These are phyloP conservation scores for Butyriboletus loyo DNA, from an alignment of 768 basidiomycete genomes.

Conservation along the genomic window DNA sequence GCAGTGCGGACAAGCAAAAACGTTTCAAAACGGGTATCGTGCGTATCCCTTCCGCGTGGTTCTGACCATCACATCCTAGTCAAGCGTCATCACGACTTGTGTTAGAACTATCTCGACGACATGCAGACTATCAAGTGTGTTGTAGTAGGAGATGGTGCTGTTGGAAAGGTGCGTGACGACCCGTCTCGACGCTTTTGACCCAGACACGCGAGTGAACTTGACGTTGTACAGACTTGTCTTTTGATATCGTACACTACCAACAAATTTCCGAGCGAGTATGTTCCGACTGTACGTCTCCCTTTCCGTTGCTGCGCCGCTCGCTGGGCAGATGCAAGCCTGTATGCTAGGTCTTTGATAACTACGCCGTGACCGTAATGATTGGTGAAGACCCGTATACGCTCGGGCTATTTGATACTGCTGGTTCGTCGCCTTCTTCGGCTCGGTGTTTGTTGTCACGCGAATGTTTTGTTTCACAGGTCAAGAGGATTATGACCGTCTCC, in stretches of 20 bases:
- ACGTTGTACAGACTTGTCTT: conserved; percentile 72
- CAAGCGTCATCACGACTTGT: conserved; percentile 16
- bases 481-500: conserved; percentile 99
- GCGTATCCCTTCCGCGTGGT: conserved; percentile 17
- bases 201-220: conserved; percentile 1
- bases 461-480: conserved; percentile 58
- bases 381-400: conserved; percentile 99
- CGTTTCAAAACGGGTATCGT: conserved; percentile 27
- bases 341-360: conserved; percentile 88
- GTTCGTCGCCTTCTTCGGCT: conserved; percentile 45
- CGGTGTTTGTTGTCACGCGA: background rate
- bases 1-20: conserved; percentile 7
- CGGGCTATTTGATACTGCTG: conserved; percentile 98
- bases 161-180: conserved; percentile 78
- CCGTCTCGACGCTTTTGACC: background rate
- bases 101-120: conserved; percentile 17
- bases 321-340: conserved; percentile 18
- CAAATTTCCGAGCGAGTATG: conserved; percentile 99
- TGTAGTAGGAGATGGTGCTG: conserved; percentile 96
- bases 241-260: conserved; percentile 97
- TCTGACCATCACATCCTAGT: conserved; percentile 15
- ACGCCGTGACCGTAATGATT: conserved; percentile 99
- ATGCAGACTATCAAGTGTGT: conserved; percentile 99
- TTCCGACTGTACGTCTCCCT: conserved; percentile 77
- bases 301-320: background rate